Conservation (phyloP, 2,329 filamentous ascomycete genomes). For the Paracorniculantispora psalliotae region DNA sequence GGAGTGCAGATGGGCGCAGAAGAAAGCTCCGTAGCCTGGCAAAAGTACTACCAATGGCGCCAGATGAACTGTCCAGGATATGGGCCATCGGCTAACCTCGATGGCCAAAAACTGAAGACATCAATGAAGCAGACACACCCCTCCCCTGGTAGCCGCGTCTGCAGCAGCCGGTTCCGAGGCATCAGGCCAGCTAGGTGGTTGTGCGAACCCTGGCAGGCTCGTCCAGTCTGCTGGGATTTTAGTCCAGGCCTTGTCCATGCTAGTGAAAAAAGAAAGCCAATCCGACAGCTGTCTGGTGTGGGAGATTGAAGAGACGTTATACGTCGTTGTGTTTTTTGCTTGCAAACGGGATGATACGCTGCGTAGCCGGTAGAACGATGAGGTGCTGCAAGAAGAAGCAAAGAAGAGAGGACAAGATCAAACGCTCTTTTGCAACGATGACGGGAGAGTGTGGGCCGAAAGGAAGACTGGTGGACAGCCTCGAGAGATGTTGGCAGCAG, state of each 20-base stretch:
- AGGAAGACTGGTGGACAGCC: neutral
- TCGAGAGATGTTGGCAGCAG: neutral
- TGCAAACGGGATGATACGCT: neutral
- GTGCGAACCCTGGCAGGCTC: neutral
- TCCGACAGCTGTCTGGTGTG: neutral
- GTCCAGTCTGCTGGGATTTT: constrained; percentile 5
- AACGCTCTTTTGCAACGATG: neutral
- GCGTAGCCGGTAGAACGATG: neutral
- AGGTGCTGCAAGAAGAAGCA: neutral
- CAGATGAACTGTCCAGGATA: constrained; percentile 1
- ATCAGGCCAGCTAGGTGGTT: neutral
- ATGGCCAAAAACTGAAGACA: neutral
- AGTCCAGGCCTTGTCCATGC: neutral
- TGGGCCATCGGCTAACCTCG: constrained; percentile 1
- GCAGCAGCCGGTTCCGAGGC: neutral
- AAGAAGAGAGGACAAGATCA: neutral
- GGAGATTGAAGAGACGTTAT: neutral
- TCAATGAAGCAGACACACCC: neutral
- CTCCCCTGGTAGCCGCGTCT: neutral
- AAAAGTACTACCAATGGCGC: neutral
- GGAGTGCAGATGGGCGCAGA: constrained; percentile 3
- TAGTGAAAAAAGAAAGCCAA: neutral
- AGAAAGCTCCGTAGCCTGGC: constrained; percentile 6
- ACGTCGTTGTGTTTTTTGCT: neutral
- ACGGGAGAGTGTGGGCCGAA: constrained; percentile 3